Evolutionary conservation across 257 asterid genomes (phyloP), one percentile per base, ranked within the genome.

Genomic region (Jacaranda mimosifolia): DNA sequence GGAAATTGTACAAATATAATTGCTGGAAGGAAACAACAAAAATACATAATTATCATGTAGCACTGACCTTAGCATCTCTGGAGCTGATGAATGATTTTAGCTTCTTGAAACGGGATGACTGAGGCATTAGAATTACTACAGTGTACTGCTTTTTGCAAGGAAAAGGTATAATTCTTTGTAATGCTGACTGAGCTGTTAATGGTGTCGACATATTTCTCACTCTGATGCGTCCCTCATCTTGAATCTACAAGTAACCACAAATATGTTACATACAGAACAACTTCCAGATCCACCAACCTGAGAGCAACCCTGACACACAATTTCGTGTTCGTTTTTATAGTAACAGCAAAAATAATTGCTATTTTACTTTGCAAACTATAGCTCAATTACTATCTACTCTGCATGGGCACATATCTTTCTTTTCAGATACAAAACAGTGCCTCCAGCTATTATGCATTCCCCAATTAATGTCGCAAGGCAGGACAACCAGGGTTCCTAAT

Each of bases 121-220:
- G 97, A 65, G 98, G 98, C 98, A 94, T 94, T 57, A 94, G 86
- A 80, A 94, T 89, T n/a, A 94, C 97, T 53, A 92, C 95, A 3
- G 96, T 88, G 74, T 92, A 94, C 81, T 94, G 97, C 79, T 88
- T 87, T 82, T 85, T 91, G 89, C 98, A 94, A 78, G 98, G 97
- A 67, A 86, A 91, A 13, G 98, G 98, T 49, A 94, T 79, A 74
- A 90, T 83, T 76, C 92, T 88, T 79, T 78, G 96, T 75, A 92
- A 84, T 67, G 98, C 98, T 77, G 85, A 74, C 86, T 88, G 96
- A 57, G 87, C 89, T 78, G 98, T 83, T 79, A 74, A 74, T 63
- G 97, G 97, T 39, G 88, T 87, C 84, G 92, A 85, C 19, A 70
- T 76, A 36, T 73, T 79, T 80, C 97, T 89, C 42, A 88, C 97